These are phyloP conservation scores for Paraphaeosphaeria minitans DNA, from an alignment of 2,329 filamentous ascomycete species.

Conservation along the genomic window DNA sequence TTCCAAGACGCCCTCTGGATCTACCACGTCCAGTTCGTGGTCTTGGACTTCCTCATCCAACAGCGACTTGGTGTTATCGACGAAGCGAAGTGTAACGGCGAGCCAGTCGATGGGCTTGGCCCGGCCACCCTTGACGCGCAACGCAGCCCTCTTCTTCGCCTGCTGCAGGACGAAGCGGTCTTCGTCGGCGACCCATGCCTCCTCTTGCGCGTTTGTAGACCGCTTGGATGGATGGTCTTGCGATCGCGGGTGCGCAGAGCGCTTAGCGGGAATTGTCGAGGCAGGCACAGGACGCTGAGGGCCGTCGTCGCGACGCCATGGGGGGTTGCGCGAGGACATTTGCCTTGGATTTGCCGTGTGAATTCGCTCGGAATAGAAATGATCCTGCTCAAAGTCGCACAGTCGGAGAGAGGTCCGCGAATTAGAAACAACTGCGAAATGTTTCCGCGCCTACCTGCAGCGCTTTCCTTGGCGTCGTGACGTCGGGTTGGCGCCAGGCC, in stretches of 20 bases:
- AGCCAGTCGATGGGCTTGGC: constrained; percentile 94
- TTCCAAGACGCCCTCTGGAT: constrained; percentile 82
- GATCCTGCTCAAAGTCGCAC: neutral
- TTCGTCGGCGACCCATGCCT: constrained; percentile 85
- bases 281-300: constrained; percentile 29
- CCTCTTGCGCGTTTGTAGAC: constrained; percentile 53
- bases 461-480: constrained; percentile 10
- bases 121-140: constrained; percentile 87
- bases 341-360: neutral
- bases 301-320: constrained; percentile 37
- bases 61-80: constrained; percentile 79
- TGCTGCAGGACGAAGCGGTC: constrained; percentile 96
- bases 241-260: constrained; percentile 50
- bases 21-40: constrained; percentile 72
- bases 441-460: constrained; percentile 1
- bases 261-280: constrained; percentile 50
- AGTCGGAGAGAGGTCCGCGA: neutral
- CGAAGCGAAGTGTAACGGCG: constrained; percentile 85
- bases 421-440: neutral
- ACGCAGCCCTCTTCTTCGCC: constrained; percentile 96
- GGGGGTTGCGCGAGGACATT: constrained; percentile 43
- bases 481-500: constrained; percentile 4
- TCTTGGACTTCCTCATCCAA: constrained; percentile 85
- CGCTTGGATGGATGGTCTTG: constrained; percentile 48
- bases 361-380: neutral